Percentiles rank a stretch among this genome's conserved stretches.
These are phyloP conservation scores for Prunus salicina DNA, from an alignment of 306 rosid species.

Conservation along the genomic window DNA sequence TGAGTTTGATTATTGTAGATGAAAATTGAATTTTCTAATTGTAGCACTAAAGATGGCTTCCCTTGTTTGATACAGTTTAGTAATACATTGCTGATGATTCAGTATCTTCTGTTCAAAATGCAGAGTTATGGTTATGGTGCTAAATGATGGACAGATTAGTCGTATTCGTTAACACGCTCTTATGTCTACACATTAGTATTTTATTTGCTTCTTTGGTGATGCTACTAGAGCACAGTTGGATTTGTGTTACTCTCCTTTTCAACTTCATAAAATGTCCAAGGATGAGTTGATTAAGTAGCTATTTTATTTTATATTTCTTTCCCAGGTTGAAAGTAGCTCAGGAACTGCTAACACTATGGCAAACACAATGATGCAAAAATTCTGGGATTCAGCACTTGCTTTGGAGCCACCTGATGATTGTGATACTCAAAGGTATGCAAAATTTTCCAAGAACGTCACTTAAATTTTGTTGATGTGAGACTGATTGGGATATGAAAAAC, in stretches of 20 bases:
- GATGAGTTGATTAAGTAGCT: background rate
- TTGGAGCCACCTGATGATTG: slow-evolving; percentile 84
- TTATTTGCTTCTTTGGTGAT: background rate
- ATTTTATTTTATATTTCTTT: background rate
- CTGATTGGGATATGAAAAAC: background rate
- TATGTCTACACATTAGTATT: background rate
- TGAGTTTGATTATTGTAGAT: background rate
- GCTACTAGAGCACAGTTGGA: background rate
- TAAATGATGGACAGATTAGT: background rate
- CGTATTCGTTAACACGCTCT: background rate
- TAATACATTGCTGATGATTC: background rate
- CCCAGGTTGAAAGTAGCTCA: slow-evolving; percentile 70
- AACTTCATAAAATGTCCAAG: background rate
- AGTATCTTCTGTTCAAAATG: background rate
- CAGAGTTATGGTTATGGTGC: background rate
- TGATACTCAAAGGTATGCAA: slow-evolving; percentile 71
- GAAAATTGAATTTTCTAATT: background rate
- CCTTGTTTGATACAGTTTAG: background rate
- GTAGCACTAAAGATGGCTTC: background rate
- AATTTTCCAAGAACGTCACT: background rate
- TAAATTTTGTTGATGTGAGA: background rate
- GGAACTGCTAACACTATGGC: slow-evolving; percentile 78
- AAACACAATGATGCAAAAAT: slow-evolving; percentile 88
- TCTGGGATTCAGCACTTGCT: slow-evolving; percentile 92
- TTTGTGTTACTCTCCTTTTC: background rate